phyloP scores from a whole-genome alignment of 2,329 filamentous ascomycete genomes.

The Beauveria sp. region DNA sequence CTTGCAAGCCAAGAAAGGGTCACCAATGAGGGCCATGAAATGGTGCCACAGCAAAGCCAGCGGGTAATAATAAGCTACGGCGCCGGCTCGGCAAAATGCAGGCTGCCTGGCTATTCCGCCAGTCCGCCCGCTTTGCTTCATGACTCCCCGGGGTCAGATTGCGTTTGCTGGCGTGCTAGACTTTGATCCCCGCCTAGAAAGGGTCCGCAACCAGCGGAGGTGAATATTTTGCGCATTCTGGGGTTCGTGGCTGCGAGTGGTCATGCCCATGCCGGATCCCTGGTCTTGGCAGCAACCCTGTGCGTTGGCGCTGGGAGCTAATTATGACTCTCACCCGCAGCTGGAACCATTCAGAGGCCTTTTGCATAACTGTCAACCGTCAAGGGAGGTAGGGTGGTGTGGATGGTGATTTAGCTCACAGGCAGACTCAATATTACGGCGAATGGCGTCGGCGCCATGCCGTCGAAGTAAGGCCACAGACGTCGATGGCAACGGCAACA shows the following conservation, averaged over 20 bases:
- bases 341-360: background rate
- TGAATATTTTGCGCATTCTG: slow-evolving; percentile 1
- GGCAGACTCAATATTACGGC: background rate
- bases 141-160: slow-evolving; percentile 3
- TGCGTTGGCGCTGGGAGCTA: slow-evolving; percentile 5
- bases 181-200: background rate
- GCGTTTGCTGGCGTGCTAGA: slow-evolving; percentile 6
- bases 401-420: slow-evolving; percentile 1
- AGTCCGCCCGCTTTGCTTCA: background rate
- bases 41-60: background rate
- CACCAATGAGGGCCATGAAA: background rate
- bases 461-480: background rate
- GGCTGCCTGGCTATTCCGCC: slow-evolving; percentile 3
- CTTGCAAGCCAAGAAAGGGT: background rate
- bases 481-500: background rate
- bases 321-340: background rate
- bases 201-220: background rate
- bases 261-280: slow-evolving; percentile 6
- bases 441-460: background rate
- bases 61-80: background rate
- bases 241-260: slow-evolving; percentile 5
- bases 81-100: slow-evolving; percentile 10
- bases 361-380: background rate
- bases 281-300: slow-evolving; percentile 10
- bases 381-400: background rate